Evolutionary conservation across 306 rosid genomes (phyloP).

Genomic region (barrel medic (Medicago truncatula)): MtrunA17r5.0-ANR NC_053046.1:16148501-16149000

Average conservation of each 20-base stretch:
- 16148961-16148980: conserved; percentile 91
- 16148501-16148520: conserved; percentile 86
- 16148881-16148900: not conserved
- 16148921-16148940: conserved; percentile 79
- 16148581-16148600: conserved; percentile 83
- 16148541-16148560: conserved; percentile 95
- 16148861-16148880: conserved; percentile 17
- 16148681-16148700: conserved; percentile 72
- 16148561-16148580: conserved; percentile 79
- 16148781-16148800: conserved; percentile 95
- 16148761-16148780: conserved; percentile 85
- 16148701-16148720: conserved; percentile 86
- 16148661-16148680: conserved; percentile 59
- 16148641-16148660: conserved; percentile 71
- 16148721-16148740: conserved; percentile 88
- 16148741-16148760: conserved; percentile 85
- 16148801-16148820: conserved; percentile 90
- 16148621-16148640: conserved; percentile 92
- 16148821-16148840: conserved; percentile 40
- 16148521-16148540: conserved; percentile 89
- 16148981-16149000: conserved; percentile 93
- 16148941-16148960: conserved; percentile 94
- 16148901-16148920: conserved; percentile 24
- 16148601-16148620: conserved; percentile 96
- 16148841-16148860: conserved; percentile 38